Conservation (phyloP, 805 yeast genomes). For the Danielia oregonensis region DNA sequence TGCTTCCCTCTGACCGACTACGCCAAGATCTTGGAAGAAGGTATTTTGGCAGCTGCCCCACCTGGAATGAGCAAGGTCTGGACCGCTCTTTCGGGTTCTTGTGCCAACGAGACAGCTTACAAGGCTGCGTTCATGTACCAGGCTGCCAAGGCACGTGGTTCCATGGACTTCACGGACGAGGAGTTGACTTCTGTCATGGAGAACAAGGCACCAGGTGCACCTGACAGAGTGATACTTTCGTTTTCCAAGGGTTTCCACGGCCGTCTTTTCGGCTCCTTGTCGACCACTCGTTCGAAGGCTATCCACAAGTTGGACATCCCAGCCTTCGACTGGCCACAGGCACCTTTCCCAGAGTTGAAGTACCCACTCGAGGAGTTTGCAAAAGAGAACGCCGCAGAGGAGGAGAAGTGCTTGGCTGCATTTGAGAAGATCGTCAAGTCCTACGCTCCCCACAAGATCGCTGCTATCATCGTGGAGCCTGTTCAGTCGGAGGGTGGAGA, state of each 20-base stretch:
- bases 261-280: constrained; percentile 51
- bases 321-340: constrained; percentile 58
- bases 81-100: constrained; percentile 67
- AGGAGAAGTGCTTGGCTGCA: constrained; percentile 42
- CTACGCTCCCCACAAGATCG: constrained; percentile 41
- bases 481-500: constrained; percentile 78
- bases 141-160: constrained; percentile 52
- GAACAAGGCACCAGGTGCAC: constrained; percentile 49
- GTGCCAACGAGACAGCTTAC: constrained; percentile 68
- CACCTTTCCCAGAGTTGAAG: constrained; percentile 42
- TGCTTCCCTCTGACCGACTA: constrained; percentile 64
- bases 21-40: constrained; percentile 43
- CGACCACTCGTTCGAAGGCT: constrained; percentile 55
- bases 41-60: constrained; percentile 61
- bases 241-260: constrained; percentile 57
- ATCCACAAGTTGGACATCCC: constrained; percentile 57
- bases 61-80: constrained; percentile 56
- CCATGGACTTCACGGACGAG: constrained; percentile 40
- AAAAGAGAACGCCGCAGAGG: constrained; percentile 45
- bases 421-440: constrained; percentile 35
- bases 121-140: constrained; percentile 69
- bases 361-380: constrained; percentile 36
- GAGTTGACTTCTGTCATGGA: constrained; percentile 48
- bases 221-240: constrained; percentile 51
- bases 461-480: constrained; percentile 55